Base-by-base conservation (phyloP, 495 filamentous ascomycete species). In the Podospora appendiculata region DNA sequence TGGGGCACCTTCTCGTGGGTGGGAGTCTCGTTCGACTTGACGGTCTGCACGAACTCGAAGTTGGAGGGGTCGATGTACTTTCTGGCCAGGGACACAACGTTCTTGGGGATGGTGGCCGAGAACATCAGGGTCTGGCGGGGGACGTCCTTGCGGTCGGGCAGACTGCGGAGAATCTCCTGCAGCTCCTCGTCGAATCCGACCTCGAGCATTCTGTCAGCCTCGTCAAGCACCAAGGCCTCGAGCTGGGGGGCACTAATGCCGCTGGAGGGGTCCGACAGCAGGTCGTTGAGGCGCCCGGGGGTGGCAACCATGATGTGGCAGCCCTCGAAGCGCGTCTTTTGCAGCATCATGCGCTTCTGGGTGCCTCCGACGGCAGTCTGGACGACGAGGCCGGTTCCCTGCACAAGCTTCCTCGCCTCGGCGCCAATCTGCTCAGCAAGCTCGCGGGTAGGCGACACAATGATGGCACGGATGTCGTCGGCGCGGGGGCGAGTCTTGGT, bases 361-460 rank as follows among this genome's bases (percentile, higher is more conserved):
- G 88, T 90, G 14, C 93, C 93, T 62, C 93, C 93, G 10, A 97
- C 93, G 38, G 90, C 94, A 39, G 81, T 80, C 68, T 95, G 90
- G 19, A 95, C 85, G 16, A 84, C 67, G 34, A 98, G 66, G 7
- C 82, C 80, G 0, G 88, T 94, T 48, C 76, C 71, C 8, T 39
- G 41, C 4, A 79, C 77, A n/a, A 96, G 62, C 63, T 84, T 92
- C 41, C 55, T 69, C 3, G 93, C 90, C 63, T 98, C 93, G 0
- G 70, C 80, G 10, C 85, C 87, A 58, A 98, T 97, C 71, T 98
- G 93, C 65, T 95, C 89, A 4, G 93, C 93, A 55, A 98, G 77
- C 70, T 98, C 93, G 52, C 93, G 82, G 16, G 93, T 98, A 8
- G 93, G 93, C 0, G 94, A 97, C 54, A 98, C 82, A 62, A 98